Base-by-base conservation (phyloP, 192 early-diverging fungal species). In the Spizellomyces sp. region DNA sequence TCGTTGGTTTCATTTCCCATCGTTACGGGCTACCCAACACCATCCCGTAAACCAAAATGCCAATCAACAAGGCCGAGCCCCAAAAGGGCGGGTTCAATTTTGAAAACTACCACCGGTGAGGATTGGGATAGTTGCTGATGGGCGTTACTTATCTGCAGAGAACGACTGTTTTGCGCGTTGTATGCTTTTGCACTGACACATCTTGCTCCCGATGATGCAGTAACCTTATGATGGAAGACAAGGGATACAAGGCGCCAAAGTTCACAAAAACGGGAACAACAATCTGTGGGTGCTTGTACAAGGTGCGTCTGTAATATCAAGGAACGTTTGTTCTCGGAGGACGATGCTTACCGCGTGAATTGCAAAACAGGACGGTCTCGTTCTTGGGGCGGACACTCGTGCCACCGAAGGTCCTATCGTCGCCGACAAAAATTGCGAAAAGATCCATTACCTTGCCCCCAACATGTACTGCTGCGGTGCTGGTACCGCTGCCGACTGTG, bases 381-480 rank as follows among this genome's bases (percentile, higher is more conserved):
- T 94, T 14, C 88, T 99, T 47, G 97, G 96, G 6, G 96, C 97
- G 19, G 97, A 99, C 79, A 99, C 97, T 9, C 90, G 97, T 76
- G 94, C 97, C 36, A 99, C 97, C 8, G 87, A 87, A 45, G 97
- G 94, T 19, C 86, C 96, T 21, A 98, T 96, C 74, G 96, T 99
- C 9, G 93, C 94, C 1, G 96, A 99, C 86, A 99, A 99, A 84
- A 98, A 99, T 83, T 98, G 96, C 82, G 89, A 93, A 83, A 99
- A 99, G 86, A 96, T 99, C 65, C 96, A 97, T 85, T 97, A 96
- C 75, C 76, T 99, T 56, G 93, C 95, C 48, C 96, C 95, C 69
- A 99, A 99, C 82, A 95, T 96, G 88, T 86, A 96, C 85, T 98
- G 96, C 82, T 95, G 94, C 75, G 96, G 97, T 66, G 97, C 96